Base-by-base conservation (phyloP, 2,329 filamentous ascomycete genomes). In the Colletotrichum australisinense region DNA sequence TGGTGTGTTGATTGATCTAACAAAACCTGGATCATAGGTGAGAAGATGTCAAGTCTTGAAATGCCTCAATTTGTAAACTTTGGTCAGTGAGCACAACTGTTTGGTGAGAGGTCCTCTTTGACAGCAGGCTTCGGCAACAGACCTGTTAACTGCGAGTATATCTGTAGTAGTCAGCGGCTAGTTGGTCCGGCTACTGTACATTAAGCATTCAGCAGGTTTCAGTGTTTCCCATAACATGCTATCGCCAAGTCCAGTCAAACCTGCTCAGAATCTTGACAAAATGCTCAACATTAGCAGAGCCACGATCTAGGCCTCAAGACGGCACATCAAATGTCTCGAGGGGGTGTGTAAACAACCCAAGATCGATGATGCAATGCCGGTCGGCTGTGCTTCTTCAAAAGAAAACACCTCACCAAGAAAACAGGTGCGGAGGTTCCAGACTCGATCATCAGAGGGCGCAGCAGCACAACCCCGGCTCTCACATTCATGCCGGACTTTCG, bases 401-500 rank as follows among this genome's bases (percentile, higher is more conserved):
- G 22, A 63, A 12, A 30, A 4, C n/a, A 16, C 38, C n/a, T 42
- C 52, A 30, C 8, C 26, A 32, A 65, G 30, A 19, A 5, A 24
- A 38, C 16, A 64, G 3, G 14, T 55, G 49, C 62, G 62, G 49
- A 49, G 32, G 35, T 65, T 63, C 67, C 35, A 52, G 71, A 66
- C 62, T 57, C 35, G 60, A 57, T 73, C 60, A 49, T 19, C 67
- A 24, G 28, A 65, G 46, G 62, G 56, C 71, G 67, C 67, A 73
- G 67, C 71, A 52, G 26, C 49, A 66, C 19, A 38, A 26, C 53
- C 67, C 71, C 24, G 4, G 28, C 22, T 22, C 46, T 70, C 26
- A 26, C 19, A 28, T 66, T 55, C 28, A 71, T 73, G 60, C 67
- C 59, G 35, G 56, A 63, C 42, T 24, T 22, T 22, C 16, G 8